Percentiles rank a stretch among this genome's conserved stretches.
These are phyloP conservation scores for Fusarium secorum DNA, from an alignment of 2,329 filamentous ascomycete genomes.

Conservation along the genomic window DNA sequence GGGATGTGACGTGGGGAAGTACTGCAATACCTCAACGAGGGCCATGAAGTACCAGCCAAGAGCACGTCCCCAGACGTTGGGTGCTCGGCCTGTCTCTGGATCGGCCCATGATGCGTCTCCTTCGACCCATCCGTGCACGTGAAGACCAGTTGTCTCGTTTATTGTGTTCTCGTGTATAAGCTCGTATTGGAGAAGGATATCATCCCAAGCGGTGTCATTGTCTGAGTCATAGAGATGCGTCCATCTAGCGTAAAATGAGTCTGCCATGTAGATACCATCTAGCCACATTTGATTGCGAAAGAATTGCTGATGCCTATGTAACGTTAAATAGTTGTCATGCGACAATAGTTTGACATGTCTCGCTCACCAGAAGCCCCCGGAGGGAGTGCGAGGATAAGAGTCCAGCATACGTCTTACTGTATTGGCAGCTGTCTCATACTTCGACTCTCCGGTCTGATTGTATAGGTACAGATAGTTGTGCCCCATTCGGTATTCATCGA, in stretches of 20 bases:
- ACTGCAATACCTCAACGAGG: conserved; percentile 56
- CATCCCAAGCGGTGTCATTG: conserved; percentile 51
- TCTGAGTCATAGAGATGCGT: conserved; percentile 45
- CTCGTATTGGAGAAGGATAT: conserved; percentile 54
- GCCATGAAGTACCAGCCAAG: conserved; percentile 61
- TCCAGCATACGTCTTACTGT: conserved; percentile 55
- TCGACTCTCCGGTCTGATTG: conserved; percentile 52
- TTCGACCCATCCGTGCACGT: conserved; percentile 62
- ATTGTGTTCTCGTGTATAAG: conserved; percentile 53
- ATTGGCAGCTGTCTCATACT: conserved; percentile 57
- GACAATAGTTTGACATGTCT: rapidly evolving
- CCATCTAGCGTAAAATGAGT: conserved; percentile 52
- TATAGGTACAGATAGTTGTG: conserved; percentile 59
- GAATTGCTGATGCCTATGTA: conserved; percentile 41
- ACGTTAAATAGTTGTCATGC: rapidly evolving
- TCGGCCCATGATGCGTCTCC: conserved; percentile 58
- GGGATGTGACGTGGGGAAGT: conserved; percentile 47
- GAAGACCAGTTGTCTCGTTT: conserved; percentile 49
- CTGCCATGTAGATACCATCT: conserved; percentile 60
- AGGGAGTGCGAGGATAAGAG: conserved; percentile 55
- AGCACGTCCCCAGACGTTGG: conserved; percentile 59
- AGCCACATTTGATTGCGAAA: conserved; percentile 65
- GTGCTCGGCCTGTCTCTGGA: conserved; percentile 55
- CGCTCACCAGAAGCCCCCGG: conserved; percentile 58
- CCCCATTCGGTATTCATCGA: conserved; percentile 60